These are phyloP conservation scores for Shiraia sp. DNA, from an alignment of 2,329 filamentous ascomycete species.

Conservation along the genomic window DNA sequence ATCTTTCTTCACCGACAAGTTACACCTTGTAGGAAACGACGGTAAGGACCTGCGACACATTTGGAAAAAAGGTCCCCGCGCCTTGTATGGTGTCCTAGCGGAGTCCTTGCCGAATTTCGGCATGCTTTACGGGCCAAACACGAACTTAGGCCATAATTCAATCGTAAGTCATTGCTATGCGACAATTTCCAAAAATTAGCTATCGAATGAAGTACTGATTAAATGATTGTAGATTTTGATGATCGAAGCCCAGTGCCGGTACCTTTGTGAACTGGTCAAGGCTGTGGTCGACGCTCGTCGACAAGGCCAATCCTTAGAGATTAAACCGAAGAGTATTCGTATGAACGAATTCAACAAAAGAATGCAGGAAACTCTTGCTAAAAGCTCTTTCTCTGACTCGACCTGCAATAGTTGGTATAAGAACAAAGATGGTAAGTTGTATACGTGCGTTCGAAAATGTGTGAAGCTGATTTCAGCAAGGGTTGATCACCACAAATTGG, in stretches of 20 bases:
- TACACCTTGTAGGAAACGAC: conserved; percentile 54
- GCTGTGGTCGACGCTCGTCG: conserved; percentile 53
- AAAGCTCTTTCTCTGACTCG: conserved; percentile 57
- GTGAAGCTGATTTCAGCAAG: too few species aligned
- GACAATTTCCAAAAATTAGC: too few species aligned
- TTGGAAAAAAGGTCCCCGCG: conserved; percentile 59
- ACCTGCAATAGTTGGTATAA: conserved; percentile 64
- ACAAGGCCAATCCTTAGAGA: conserved; percentile 46
- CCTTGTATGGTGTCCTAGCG: conserved; percentile 57
- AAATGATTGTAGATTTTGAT: too few species aligned
- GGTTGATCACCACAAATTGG: conserved; percentile 65
- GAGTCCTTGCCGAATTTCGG: conserved; percentile 59
- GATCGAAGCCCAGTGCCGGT: conserved; percentile 62
- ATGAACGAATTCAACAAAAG: conserved; percentile 52
- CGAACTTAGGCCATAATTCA: conserved; percentile 57
- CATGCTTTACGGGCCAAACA: conserved; percentile 64
- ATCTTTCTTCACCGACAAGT: conserved; percentile 63
- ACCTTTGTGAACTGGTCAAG: conserved; percentile 56
- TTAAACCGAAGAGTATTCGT: conserved; percentile 49
- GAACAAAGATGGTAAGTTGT: conserved; percentile 54
- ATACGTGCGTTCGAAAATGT: too few species aligned
- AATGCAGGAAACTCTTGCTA: conserved; percentile 51
- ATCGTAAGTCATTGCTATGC: too few species aligned
- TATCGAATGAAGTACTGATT: too few species aligned
- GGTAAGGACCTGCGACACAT: conserved; percentile 52